Evolutionary conservation across 2,329 filamentous ascomycete genomes (phyloP).

Genomic region (Fusarium sp.): DNA sequence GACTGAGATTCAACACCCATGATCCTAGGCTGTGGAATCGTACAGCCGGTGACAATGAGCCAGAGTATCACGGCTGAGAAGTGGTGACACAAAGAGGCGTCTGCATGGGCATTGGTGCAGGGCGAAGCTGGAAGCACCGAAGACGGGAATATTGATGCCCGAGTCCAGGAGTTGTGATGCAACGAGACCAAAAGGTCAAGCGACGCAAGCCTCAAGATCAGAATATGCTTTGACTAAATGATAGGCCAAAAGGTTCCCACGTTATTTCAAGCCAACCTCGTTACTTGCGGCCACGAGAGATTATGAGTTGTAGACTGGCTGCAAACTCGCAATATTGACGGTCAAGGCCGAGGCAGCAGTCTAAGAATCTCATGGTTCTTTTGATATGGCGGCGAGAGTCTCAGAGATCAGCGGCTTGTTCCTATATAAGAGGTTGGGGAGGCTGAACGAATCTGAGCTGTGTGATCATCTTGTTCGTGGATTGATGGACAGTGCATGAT

Average conservation of each 20-base stretch:
- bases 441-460: constrained; percentile 2
- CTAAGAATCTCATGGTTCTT: background rate
- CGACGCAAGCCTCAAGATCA: background rate
- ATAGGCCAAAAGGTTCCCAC: background rate
- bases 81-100: constrained; percentile 23
- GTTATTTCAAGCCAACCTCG: background rate
- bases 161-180: background rate
- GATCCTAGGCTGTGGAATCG: background rate
- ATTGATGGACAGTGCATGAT: background rate
- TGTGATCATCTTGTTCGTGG: background rate
- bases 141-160: constrained; percentile 2
- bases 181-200: background rate
- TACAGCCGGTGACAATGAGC: constrained; percentile 18
- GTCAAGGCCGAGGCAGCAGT: background rate
- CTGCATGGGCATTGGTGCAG: constrained; percentile 4
- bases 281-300: constrained; percentile 22
- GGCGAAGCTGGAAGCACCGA: background rate
- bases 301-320: background rate
- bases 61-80: constrained; percentile 18
- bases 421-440: constrained; percentile 19
- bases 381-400: background rate
- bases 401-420: background rate
- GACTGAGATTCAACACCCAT: background rate
- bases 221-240: background rate
- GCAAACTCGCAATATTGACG: background rate